Conservation (phyloP, 345 rosid genomes). For the Salix dunnii region DNA sequence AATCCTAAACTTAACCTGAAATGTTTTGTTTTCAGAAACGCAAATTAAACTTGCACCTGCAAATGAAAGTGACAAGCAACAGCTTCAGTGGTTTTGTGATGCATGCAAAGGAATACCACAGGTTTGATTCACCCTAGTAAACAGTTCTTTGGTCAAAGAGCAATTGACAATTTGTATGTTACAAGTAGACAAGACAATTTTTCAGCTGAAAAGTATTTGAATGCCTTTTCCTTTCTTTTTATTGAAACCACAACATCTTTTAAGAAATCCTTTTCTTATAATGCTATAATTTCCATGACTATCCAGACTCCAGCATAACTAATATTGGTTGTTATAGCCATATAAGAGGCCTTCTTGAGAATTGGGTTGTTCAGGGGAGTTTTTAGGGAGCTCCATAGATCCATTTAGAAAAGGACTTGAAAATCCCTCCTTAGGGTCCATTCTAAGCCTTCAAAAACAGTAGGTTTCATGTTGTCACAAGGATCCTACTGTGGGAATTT, state of each 20-base stretch:
- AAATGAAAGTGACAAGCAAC: conserved; percentile 67
- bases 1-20: conserved; percentile 5
- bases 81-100: conserved; percentile 80
- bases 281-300: background rate
- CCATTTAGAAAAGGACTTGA: background rate
- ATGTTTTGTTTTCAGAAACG: conserved; percentile 50
- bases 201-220: background rate
- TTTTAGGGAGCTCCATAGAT: background rate
- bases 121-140: conserved; percentile 39
- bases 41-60: conserved; percentile 73
- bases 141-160: background rate
- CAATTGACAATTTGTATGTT: background rate
- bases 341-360: background rate
- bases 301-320: background rate
- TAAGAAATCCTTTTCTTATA: background rate
- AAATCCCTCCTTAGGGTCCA: background rate
- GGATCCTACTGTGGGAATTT: background rate
- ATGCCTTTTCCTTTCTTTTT: background rate
- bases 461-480: background rate
- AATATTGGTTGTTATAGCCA: background rate
- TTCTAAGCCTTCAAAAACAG: background rate
- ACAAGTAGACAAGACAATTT: background rate
- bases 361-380: background rate
- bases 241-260: background rate
- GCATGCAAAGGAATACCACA: conserved; percentile 95